Conservation (phyloP, 768 basidiomycete species). For the Mycena metata region DNA sequence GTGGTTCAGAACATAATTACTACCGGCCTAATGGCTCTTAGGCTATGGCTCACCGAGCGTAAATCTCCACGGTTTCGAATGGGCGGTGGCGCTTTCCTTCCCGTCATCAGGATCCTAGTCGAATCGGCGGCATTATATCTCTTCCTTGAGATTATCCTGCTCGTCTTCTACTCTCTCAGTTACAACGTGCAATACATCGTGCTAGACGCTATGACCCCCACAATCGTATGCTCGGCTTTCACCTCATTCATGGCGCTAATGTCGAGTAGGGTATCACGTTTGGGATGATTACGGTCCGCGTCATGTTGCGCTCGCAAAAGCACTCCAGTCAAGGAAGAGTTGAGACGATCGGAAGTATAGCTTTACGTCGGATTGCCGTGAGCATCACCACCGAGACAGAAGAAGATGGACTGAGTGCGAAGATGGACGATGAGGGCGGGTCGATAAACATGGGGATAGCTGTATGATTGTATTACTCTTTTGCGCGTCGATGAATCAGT, state of each 20-base stretch:
- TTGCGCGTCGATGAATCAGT: too few species aligned
- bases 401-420: too few species aligned
- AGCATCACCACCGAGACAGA: too few species aligned
- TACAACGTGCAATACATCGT: conserved; percentile 40
- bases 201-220: conserved; percentile 35
- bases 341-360: neutral
- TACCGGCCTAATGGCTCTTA: conserved; percentile 40
- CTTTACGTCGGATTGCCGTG: neutral
- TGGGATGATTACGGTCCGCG: neutral
- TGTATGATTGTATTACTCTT: too few species aligned
- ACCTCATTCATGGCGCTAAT: neutral
- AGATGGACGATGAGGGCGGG: too few species aligned
- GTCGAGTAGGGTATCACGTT: neutral
- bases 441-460: too few species aligned
- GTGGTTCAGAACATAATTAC: conserved; percentile 40
- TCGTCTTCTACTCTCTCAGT: conserved; percentile 34
- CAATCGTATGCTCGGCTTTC: conserved; percentile 29
- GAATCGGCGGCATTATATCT: conserved; percentile 41
- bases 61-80: conserved; percentile 29
- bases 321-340: neutral
- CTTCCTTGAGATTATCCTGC: conserved; percentile 36
- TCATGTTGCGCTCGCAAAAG: neutral
- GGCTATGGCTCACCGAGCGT: conserved; percentile 35
- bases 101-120: conserved; percentile 35
- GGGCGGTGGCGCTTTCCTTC: conserved; percentile 26